phyloP scores from a whole-genome alignment of 768 basidiomycete genomes.

The Naganishia randhawae region DNA sequence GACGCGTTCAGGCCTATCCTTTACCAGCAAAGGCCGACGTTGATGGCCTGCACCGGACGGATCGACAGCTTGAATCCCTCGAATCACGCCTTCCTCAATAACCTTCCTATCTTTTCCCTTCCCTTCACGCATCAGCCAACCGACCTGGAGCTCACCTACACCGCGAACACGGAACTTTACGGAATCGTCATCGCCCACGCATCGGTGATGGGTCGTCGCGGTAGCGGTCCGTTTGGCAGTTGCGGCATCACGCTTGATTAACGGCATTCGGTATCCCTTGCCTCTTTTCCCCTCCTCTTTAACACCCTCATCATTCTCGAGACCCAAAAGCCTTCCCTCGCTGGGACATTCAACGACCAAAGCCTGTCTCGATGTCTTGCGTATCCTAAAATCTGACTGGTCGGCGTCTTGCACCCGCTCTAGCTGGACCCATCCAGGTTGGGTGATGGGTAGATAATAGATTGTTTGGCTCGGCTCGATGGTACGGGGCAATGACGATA shows the following conservation, averaged over 20 bases:
- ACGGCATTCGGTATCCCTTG: neutral
- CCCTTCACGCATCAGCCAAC: slow-evolving; percentile 35
- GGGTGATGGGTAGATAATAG: slow-evolving; percentile 65
- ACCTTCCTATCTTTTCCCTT: slow-evolving; percentile 27
- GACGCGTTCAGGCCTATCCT: slow-evolving; percentile 3
- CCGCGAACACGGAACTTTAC: slow-evolving; percentile 41
- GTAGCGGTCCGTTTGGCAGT: neutral
- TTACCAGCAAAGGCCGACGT: slow-evolving; percentile 23
- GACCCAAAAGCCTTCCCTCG: slow-evolving; percentile 52
- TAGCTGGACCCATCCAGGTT: slow-evolving; percentile 71
- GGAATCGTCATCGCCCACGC: slow-evolving; percentile 44
- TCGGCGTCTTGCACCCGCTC: slow-evolving; percentile 69
- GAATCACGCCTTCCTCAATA: slow-evolving; percentile 37
- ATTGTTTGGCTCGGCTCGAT: slow-evolving; percentile 74
- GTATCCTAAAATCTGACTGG: slow-evolving; percentile 67
- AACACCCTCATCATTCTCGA: neutral
- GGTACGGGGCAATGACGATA: slow-evolving; percentile 51
- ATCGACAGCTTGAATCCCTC: slow-evolving; percentile 40
- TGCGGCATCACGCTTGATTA: neutral
- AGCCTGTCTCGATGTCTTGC: slow-evolving; percentile 58
- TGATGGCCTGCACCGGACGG: neutral
- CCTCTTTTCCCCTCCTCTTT: neutral
- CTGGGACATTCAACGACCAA: slow-evolving; percentile 77
- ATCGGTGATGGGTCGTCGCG: slow-evolving; percentile 25
- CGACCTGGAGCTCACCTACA: slow-evolving; percentile 40